Evolutionary conservation across 2,329 filamentous ascomycete genomes (phyloP).

Genomic region (Myrmaecium sp.): DNA sequence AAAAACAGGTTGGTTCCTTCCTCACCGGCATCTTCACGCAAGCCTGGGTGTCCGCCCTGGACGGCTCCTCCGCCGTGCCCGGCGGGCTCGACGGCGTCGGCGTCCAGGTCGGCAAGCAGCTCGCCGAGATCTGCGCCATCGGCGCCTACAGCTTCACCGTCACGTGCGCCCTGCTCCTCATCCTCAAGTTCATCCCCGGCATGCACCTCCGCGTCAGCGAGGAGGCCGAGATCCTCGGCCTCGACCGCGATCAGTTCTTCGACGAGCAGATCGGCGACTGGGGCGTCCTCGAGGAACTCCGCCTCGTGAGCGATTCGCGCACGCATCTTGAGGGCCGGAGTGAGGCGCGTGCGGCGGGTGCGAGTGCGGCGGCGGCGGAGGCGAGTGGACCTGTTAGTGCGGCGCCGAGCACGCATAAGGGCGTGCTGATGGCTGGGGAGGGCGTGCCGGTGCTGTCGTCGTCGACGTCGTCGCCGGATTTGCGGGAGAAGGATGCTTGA

Average conservation of each 20-base stretch:
- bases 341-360: too few relatives aligned
- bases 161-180: conserved; percentile 32
- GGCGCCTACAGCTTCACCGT: conserved; percentile 36
- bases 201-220: conserved; percentile 37
- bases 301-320: too few relatives aligned
- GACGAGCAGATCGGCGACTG: conserved; percentile 41
- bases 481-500: too few relatives aligned
- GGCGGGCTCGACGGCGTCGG: conserved; percentile 38
- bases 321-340: too few relatives aligned
- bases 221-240: conserved; percentile 37
- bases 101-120: conserved; percentile 37
- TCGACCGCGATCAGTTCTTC: conserved; percentile 38
- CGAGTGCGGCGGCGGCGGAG: too few relatives aligned
- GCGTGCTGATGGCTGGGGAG: too few relatives aligned
- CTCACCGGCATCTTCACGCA: conserved; percentile 41
- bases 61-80: conserved; percentile 31
- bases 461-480: too few relatives aligned
- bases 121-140: conserved; percentile 39
- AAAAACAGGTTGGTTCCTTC: too few relatives aligned
- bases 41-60: conserved; percentile 30
- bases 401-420: conserved; percentile 7
- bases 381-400: too few relatives aligned
- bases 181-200: conserved; percentile 37
- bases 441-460: too few relatives aligned
- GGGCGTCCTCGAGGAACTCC: conserved; percentile 21